Conservation (phyloP, 345 rosid genomes). For the Mallotus nudiflorus region DNA sequence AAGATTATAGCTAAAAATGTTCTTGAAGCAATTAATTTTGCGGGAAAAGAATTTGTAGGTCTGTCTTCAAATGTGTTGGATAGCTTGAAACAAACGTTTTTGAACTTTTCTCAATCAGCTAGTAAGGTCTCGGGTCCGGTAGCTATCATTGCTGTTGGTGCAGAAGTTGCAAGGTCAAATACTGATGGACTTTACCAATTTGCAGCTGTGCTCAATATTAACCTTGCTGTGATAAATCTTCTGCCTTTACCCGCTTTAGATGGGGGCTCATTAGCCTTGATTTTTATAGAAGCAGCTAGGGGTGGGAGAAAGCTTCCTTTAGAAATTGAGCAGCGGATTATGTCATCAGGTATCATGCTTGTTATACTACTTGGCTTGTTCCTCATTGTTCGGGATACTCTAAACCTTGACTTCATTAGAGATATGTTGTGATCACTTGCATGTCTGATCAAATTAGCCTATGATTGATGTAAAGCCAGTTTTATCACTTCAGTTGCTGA, state of each 20-base stretch:
- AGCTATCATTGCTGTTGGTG: conserved; percentile 94
- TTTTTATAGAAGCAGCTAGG: conserved; percentile 79
- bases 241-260: conserved; percentile 93
- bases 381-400: conserved; percentile 84
- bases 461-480: conserved; percentile 3
- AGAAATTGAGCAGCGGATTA: conserved; percentile 85
- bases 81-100: conserved; percentile 75
- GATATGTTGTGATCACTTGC: conserved; percentile 60
- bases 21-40: conserved; percentile 54
- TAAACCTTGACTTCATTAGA: conserved; percentile 81
- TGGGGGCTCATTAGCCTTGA: conserved; percentile 89
- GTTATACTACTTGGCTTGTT: conserved; percentile 77
- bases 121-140: conserved; percentile 92
- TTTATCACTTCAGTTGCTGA: conserved; percentile 7
- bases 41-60: conserved; percentile 75
- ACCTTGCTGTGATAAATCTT: conserved; percentile 87
- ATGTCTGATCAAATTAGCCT: no score
- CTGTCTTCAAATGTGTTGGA: conserved; percentile 71
- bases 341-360: conserved; percentile 86
- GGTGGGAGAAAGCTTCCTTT: conserved; percentile 90
- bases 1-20: conserved; percentile 60
- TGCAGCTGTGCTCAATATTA: conserved; percentile 79
- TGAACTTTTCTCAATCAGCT: conserved; percentile 85
- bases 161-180: conserved; percentile 96
- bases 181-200: conserved; percentile 85